Evolutionary conservation across 257 asterid species (phyloP).

Genomic region (Scutellaria galericulata): DNA sequence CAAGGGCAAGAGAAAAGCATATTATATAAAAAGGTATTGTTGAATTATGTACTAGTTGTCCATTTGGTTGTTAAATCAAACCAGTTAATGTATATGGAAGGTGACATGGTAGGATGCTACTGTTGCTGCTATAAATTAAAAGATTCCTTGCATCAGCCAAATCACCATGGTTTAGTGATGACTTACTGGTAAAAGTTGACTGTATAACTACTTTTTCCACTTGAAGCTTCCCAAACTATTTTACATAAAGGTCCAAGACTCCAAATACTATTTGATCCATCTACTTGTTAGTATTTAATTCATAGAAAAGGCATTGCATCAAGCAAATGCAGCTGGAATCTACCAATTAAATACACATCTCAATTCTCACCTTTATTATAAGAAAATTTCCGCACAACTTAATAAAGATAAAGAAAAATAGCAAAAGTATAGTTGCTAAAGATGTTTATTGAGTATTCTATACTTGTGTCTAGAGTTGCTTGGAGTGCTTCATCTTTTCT

Average conservation of each 20-base stretch:
- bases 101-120: background rate
- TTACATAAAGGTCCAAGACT: background rate
- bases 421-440: slow-evolving; percentile 1
- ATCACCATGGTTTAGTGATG: background rate
- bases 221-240: background rate
- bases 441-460: background rate
- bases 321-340: too few relatives aligned
- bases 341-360: background rate
- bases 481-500: slow-evolving; percentile 10
- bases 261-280: background rate
- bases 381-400: background rate
- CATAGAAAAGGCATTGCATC: background rate
- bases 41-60: background rate
- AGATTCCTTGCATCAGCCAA: background rate
- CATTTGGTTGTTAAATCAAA: background rate
- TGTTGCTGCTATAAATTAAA: background rate
- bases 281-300: background rate
- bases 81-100: background rate
- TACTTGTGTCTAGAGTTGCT: background rate
- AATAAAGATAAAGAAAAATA: background rate
- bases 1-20: background rate
- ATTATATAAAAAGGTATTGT: background rate
- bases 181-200: background rate
- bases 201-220: background rate
- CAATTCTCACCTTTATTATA: background rate